Evolutionary conservation across 805 yeast species (phyloP).

Genomic region (Metschnikowia noctiluminum): DNA sequence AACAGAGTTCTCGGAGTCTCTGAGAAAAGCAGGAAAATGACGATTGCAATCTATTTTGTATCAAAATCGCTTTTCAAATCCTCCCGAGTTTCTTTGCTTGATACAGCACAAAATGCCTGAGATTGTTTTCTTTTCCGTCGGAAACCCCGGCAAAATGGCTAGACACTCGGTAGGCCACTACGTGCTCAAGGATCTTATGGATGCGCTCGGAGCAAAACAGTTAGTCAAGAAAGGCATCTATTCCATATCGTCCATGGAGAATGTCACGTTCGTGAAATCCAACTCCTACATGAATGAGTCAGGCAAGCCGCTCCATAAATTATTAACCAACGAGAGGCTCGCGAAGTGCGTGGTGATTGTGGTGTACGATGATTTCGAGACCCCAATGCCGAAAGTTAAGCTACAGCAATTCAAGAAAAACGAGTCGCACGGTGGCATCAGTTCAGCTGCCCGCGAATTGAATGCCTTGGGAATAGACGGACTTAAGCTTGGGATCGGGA

Average conservation of each 20-base stretch:
- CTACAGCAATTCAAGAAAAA: conserved; percentile 30
- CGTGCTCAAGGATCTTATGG: conserved; percentile 26
- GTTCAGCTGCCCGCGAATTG: conserved; percentile 19
- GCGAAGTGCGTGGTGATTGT: conserved; percentile 21
- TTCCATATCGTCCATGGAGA: conserved; percentile 23
- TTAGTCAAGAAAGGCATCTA: conserved; percentile 28
- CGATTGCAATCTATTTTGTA: neutral
- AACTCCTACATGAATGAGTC: conserved; percentile 42
- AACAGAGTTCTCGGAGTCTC: too few relatives aligned
- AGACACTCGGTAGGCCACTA: conserved; percentile 43
- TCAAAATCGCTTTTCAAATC: neutral
- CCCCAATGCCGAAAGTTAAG: conserved; percentile 27
- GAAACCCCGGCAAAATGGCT: conserved; percentile 39
- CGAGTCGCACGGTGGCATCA: conserved; percentile 41
- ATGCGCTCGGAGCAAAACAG: conserved; percentile 27
- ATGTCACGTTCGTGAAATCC: conserved; percentile 32
- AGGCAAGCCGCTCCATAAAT: conserved; percentile 26
- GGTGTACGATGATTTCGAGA: conserved; percentile 40
- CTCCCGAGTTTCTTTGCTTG: neutral
- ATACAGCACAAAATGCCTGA: neutral
- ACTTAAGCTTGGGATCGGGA: conserved; percentile 37
- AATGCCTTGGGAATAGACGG: conserved; percentile 10
- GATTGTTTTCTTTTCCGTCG: conserved; percentile 29
- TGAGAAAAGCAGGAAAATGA: too few relatives aligned
- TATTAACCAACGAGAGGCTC: conserved; percentile 19